Evolutionary conservation across 768 basidiomycete genomes (phyloP).

Genomic region (Termitomyces sp.): DNA sequence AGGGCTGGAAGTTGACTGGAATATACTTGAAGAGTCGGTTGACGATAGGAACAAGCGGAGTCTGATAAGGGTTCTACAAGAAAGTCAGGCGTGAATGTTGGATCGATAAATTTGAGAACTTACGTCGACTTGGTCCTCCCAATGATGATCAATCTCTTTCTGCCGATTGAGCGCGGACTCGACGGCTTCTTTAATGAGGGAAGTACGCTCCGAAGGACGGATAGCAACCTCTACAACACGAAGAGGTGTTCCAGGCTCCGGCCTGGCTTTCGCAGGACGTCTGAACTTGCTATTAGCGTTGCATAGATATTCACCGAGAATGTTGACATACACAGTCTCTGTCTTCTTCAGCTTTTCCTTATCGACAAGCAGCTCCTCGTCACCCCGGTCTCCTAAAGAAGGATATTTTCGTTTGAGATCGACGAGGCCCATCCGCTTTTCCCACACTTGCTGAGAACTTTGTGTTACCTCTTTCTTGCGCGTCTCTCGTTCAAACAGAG

Average conservation of each 20-base stretch:
- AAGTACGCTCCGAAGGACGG: slow-evolving; percentile 62
- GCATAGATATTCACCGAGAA: not conserved
- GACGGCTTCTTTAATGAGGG: slow-evolving; percentile 53
- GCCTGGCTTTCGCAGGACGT: slow-evolving; percentile 49
- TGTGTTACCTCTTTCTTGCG: slow-evolving; percentile 63
- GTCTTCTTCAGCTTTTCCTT: slow-evolving; percentile 65
- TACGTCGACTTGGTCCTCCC: slow-evolving; percentile 88
- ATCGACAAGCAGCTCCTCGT: slow-evolving; percentile 71
- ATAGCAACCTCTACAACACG: slow-evolving; percentile 44
- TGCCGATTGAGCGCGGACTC: slow-evolving; percentile 56
- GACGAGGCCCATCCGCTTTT: slow-evolving; percentile 65
- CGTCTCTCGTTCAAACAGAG: slow-evolving; percentile 66
- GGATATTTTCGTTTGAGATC: slow-evolving; percentile 80
- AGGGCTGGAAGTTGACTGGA: slow-evolving; percentile 31
- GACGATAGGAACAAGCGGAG: slow-evolving; percentile 48
- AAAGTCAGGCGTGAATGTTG: not conserved
- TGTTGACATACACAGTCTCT: slow-evolving; percentile 30
- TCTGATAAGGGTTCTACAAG: slow-evolving; percentile 65
- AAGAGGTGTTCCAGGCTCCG: slow-evolving; percentile 37
- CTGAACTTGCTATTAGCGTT: slow-evolving; percentile 24
- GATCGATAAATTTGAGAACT: slow-evolving; percentile 14
- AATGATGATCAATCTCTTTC: slow-evolving; percentile 72
- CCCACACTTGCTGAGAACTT: slow-evolving; percentile 67
- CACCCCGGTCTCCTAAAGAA: slow-evolving; percentile 51
- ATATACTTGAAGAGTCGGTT: slow-evolving; percentile 67